phyloP scores from a whole-genome alignment of 306 rosid species.

The Astragalus membranaceus region DNA sequence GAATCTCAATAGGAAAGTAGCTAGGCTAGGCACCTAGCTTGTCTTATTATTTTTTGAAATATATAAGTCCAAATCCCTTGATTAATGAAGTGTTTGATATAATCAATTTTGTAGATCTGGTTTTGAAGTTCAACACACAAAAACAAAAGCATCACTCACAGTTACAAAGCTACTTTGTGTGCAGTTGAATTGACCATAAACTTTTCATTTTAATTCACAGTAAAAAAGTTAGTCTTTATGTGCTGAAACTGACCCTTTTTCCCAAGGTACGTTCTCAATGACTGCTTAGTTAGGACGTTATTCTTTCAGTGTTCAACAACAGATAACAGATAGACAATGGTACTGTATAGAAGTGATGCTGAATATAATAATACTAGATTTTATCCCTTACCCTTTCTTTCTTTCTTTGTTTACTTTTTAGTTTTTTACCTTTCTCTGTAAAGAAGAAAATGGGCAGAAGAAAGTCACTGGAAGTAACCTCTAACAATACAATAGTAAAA shows the following conservation, averaged over 20 bases:
- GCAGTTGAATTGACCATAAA: conserved; percentile 6
- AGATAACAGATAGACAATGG: conserved; percentile 25
- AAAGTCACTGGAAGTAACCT: conserved; percentile 17
- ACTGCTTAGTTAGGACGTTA: conserved; percentile 9
- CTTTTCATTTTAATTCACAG: neutral
- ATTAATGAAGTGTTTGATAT: neutral
- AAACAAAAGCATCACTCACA: neutral
- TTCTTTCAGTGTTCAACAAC: conserved; percentile 21
- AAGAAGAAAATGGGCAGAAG: conserved; percentile 10
- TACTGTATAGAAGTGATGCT: conserved; percentile 22
- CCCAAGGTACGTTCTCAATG: conserved; percentile 28
- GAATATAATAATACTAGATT: neutral
- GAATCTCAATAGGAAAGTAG: conserved; percentile 7
- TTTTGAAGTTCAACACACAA: neutral
- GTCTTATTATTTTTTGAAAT: neutral
- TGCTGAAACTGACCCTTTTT: conserved; percentile 22
- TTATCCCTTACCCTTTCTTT: conserved; percentile 7
- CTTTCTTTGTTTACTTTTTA: neutral
- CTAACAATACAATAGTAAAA: neutral
- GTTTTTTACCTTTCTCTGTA: neutral
- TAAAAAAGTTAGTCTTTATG: conserved; percentile 4
- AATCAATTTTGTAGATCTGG: neutral
- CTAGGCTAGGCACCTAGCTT: neutral
- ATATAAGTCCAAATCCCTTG: neutral
- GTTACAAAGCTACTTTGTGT: neutral